Evolutionary conservation across 345 rosid species (phyloP).

Genomic region (Abelmoschus esculentus): DNA sequence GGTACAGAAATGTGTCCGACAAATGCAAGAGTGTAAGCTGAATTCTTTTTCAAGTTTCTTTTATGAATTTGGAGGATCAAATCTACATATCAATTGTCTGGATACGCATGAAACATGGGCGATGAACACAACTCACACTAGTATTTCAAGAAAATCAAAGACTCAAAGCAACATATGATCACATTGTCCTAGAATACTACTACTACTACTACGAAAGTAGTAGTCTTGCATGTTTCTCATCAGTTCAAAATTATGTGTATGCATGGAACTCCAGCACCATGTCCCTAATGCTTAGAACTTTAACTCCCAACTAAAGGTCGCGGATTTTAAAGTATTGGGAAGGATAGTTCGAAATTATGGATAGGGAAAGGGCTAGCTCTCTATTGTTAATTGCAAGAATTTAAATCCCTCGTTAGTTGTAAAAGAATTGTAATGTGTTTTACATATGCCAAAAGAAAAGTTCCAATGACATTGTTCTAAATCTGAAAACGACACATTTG

Average conservation of each 20-base stretch:
- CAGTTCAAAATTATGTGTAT: no score
- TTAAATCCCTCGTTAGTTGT: neutral
- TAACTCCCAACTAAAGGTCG: neutral
- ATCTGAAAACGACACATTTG: neutral
- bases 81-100: neutral
- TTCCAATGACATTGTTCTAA: neutral
- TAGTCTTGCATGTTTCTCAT: neutral
- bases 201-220: neutral
- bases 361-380: neutral
- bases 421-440: neutral
- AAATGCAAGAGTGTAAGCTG: neutral
- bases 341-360: neutral
- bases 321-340: neutral
- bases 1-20: neutral
- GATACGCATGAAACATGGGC: neutral
- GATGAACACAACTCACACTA: neutral
- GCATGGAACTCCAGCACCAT: neutral
- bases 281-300: neutral
- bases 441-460: neutral
- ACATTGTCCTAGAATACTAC: neutral
- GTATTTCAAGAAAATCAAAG: no score
- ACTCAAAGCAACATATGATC: no score
- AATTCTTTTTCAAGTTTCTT: neutral
- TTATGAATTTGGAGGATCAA: neutral
- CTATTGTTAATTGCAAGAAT: neutral